Percentiles rank a stretch among this genome's conserved stretches.
phyloP scores from a whole-genome alignment of 2,329 filamentous ascomycete species.

The Blastomyces silverae region DNA sequence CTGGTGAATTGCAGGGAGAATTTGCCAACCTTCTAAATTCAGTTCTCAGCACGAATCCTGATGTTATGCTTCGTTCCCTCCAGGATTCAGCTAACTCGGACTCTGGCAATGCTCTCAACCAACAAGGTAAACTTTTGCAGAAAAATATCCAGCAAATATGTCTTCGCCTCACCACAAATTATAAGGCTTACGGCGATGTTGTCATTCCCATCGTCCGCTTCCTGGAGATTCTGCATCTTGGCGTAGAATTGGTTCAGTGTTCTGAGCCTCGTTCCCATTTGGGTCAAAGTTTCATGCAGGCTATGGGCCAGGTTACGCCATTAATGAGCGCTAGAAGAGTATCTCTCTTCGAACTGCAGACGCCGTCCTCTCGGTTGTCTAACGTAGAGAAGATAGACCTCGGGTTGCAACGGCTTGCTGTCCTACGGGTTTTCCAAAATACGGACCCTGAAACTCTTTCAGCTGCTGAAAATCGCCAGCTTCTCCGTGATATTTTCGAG shows the following conservation, averaged over 20 bases:
- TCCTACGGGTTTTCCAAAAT: slow-evolving; percentile 32
- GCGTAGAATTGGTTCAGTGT: slow-evolving; percentile 55
- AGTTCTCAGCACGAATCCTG: slow-evolving; percentile 44
- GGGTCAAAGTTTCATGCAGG: slow-evolving; percentile 24
- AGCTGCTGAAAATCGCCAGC: slow-evolving; percentile 42
- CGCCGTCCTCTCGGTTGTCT: neutral
- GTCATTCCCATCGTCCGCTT: slow-evolving; percentile 71
- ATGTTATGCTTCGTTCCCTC: slow-evolving; percentile 26
- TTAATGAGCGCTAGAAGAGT: slow-evolving; percentile 32
- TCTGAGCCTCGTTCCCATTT: slow-evolving; percentile 21
- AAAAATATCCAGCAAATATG: slow-evolving; percentile 62
- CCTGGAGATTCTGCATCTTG: slow-evolving; percentile 69
- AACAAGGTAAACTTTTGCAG: slow-evolving; percentile 37
- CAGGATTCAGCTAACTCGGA: slow-evolving; percentile 19
- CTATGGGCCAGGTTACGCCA: slow-evolving; percentile 35
- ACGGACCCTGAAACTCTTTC: slow-evolving; percentile 35
- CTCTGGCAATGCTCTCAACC: neutral
- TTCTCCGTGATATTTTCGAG: slow-evolving; percentile 61
- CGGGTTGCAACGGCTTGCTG: slow-evolving; percentile 35
- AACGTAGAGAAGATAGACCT: slow-evolving; percentile 25
- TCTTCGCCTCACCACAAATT: slow-evolving; percentile 60
- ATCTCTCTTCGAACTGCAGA: slow-evolving; percentile 1
- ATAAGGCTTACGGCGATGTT: slow-evolving; percentile 78
- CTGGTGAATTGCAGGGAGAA: slow-evolving; percentile 70
- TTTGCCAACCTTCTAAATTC: slow-evolving; percentile 68